These are phyloP conservation scores for Batkoa obscura DNA, from an alignment of 371 early-diverging fungal genomes.

Conservation along the genomic window DNA sequence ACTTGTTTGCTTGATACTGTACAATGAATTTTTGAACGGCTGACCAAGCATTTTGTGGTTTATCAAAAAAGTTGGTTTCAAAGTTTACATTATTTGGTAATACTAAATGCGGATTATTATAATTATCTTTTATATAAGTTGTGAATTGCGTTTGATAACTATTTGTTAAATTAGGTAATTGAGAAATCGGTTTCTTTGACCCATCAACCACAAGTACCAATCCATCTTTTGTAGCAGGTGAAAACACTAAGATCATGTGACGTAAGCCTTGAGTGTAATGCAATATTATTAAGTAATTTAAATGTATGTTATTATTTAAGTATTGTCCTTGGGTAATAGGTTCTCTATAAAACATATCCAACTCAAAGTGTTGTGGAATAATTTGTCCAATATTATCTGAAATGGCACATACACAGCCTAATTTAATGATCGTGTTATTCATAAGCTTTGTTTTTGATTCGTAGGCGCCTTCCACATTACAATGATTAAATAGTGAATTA, in stretches of 20 bases:
- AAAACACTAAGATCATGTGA: conserved; percentile 51
- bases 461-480: conserved; percentile 80
- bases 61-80: conserved; percentile 4
- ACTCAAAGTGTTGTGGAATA: neutral
- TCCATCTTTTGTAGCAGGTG: conserved; percentile 19
- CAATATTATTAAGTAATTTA: conserved; percentile 44
- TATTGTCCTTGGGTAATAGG: conserved; percentile 15
- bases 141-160: neutral
- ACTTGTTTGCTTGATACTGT: conserved; percentile 32
- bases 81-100: neutral
- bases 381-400: conserved; percentile 7
- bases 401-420: conserved; percentile 37
- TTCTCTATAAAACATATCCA: conserved; percentile 30
- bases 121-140: conserved; percentile 15
- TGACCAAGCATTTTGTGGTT: conserved; percentile 7
- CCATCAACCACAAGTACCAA: conserved; percentile 1
- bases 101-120: conserved; percentile 27
- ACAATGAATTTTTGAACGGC: conserved; percentile 24
- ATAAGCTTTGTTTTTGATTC: conserved; percentile 68
- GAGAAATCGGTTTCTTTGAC: neutral
- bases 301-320: conserved; percentile 22
- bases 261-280: conserved; percentile 46
- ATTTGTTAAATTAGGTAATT: neutral
- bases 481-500: conserved; percentile 61
- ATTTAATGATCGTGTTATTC: conserved; percentile 53